Base-by-base conservation (phyloP, 768 basidiomycete genomes). In the Boletus huronensis region DNA sequence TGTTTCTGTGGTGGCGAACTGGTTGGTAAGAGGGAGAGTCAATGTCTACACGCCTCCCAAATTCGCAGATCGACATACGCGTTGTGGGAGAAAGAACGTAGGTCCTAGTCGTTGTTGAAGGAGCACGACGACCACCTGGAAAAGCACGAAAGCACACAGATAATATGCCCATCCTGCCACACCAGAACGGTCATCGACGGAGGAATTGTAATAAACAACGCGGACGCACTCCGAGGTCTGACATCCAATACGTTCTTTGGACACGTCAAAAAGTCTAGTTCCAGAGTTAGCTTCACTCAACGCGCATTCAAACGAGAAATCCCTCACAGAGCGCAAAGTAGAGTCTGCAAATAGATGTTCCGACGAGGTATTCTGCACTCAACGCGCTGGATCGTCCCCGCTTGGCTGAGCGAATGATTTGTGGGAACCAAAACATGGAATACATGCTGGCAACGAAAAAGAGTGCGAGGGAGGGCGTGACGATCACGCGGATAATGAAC, bases 231-330 rank as follows among this genome's bases (percentile, higher is more conserved):
- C 56, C 85, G 79, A 14, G 88, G 82, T 58, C 88, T 80, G 16
- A 92, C 77, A 55, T 95, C 92, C 53, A 95, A 77, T 6, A 95
- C 87, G 64, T 95, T 97, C 64, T 83, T 83, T 1, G 92, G 89
- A 64, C 90, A 95, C 1, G 78, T 79, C 65, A 94, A 74, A 60
- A 89, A 89, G 65, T 96, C 93, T 96, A 58, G 10, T 48, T 50
- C n/a, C 36, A 11, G 28, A 19, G 41, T 55, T 14, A 61, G 51
- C 14, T n/a, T 32, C 21, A n/a, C 19, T 28, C 48, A 6, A 23
- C 0, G 13, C 28, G 21, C 25, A 5, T 11, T 9, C 13, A 41
- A 41, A 44, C 1, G 25, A 13, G 17, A 36, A 41, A 36, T 16
- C 10, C 73, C 91, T 75, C 65, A 95, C 93, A 95, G 35, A 92